Percentiles rank a stretch among this genome's conserved stretches.
Conservation (phyloP, 2,329 filamentous ascomycete genomes). For the Monosporascus sp. region DNA sequence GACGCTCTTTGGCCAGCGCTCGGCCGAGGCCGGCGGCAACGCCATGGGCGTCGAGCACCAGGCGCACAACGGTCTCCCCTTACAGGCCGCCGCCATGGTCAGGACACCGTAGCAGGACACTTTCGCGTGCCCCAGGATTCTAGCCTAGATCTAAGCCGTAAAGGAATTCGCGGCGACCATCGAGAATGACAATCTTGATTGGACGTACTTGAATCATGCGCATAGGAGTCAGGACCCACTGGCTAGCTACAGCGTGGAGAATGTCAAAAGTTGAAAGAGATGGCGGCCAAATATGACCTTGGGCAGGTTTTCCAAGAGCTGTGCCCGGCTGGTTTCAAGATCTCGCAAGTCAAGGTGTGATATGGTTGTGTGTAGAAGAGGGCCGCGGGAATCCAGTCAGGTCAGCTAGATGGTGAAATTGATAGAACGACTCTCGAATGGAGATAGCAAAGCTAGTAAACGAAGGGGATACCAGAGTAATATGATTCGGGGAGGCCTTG, state of each 20-base stretch:
- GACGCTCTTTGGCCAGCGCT: not conserved
- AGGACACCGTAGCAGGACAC: not conserved
- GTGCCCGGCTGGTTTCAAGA: slow-evolving; percentile 24
- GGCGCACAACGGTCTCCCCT: too few species aligned
- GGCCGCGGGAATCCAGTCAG: too few species aligned
- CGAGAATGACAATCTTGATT: not conserved
- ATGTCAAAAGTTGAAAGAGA: slow-evolving; percentile 21
- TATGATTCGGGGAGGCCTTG: too few species aligned
- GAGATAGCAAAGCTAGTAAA: too few species aligned
- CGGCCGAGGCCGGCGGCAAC: slow-evolving; percentile 1
- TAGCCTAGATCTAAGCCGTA: not conserved
- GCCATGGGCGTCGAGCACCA: too few species aligned
- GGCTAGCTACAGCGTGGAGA: slow-evolving; percentile 18
- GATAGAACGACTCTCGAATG: too few species aligned
- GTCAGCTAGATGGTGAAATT: too few species aligned
- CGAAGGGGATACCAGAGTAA: too few species aligned
- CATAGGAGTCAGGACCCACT: slow-evolving; percentile 13
- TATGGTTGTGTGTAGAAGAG: too few species aligned
- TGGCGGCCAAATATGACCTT: slow-evolving; percentile 29
- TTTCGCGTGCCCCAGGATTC: not conserved
- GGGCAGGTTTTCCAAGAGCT: slow-evolving; percentile 28
- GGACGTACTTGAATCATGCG: slow-evolving; percentile 19
- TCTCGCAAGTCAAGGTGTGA: not conserved
- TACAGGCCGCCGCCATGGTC: slow-evolving; percentile 3
- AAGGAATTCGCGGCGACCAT: too few species aligned